Base-by-base conservation (phyloP, 192 early-diverging fungal species). In the Coemansia sp. region DNA sequence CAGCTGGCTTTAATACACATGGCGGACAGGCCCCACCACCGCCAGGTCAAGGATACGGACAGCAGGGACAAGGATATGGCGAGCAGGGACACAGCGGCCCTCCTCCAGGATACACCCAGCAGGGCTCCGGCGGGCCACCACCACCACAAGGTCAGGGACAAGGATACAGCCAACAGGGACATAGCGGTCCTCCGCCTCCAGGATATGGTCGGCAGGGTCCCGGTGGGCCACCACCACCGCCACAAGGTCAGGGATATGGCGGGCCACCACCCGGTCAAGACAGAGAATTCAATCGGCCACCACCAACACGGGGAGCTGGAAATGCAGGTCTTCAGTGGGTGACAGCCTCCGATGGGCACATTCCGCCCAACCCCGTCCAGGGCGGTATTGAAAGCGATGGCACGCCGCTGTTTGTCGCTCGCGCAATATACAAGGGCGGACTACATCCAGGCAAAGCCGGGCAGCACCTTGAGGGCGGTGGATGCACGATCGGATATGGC, bases 361-460 rank as follows among this genome's bases (percentile, higher is more conserved):
- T 86, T 39, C 84, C 84, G 9, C 80, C 80, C 16, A 82, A 86
- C 55, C 76, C 86, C 29, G 82, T 90, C 46, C 87, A 88, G 53
- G 87, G 85, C 44, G 88, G 89, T 12, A 83, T 85, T 29, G 89
- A 89, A 64, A 62, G 49, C 9, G 86, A 89, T 76, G 88, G 87
- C 33, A 82, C 75, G 29, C 86, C 87, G 22, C 76, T 89, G 64
- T 90, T 87, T 78, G 74, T 88, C 34, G 87, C 77, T 20, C 87
- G 81, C 40, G 71, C 85, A 3, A 72, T 78, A 40, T 77, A 87
- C 84, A 80, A 89, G 64, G 84, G 79, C 46, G 76, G 79, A 1
- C 65, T 89, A 69, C 71, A 76, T 44, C 85, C 85, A 36, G 87
- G 80, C 60, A 87, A 86, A 62, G 79, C 74, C 29, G 83, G 74